phyloP scores from a whole-genome alignment of 1,139 yeast species.

The Meyerozyma smithsonii region DNA sequence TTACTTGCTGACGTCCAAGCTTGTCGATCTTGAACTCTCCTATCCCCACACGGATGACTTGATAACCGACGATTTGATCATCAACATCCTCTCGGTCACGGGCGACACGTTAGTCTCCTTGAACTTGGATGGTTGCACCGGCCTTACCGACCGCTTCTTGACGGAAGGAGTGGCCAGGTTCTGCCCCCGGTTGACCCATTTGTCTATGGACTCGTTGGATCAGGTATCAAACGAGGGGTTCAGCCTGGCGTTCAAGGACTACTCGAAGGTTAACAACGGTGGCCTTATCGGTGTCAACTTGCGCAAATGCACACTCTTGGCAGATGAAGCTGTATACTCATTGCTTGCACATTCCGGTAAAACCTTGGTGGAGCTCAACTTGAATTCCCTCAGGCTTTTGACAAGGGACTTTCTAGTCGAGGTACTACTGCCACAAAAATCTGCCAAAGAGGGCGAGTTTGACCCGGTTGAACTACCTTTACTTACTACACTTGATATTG shows the following conservation, averaged over 20 bases:
- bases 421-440: conserved; percentile 10
- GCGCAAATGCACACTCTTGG: conserved; percentile 61
- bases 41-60: conserved; percentile 63
- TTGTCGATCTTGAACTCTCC: conserved; percentile 63
- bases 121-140: conserved; percentile 67
- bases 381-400: conserved; percentile 67
- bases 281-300: conserved; percentile 62
- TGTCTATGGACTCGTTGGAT: conserved; percentile 53
- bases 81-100: conserved; percentile 56
- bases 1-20: conserved; percentile 38
- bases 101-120: conserved; percentile 60
- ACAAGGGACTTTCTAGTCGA: conserved; percentile 42
- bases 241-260: conserved; percentile 48
- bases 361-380: conserved; percentile 61
- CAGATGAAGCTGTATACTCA: conserved; percentile 57
- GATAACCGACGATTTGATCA: conserved; percentile 64
- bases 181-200: conserved; percentile 47
- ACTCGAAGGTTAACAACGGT: conserved; percentile 40
- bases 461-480: conserved; percentile 37
- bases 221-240: conserved; percentile 66
- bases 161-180: conserved; percentile 56
- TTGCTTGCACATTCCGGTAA: conserved; percentile 59
- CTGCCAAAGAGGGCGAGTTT: conserved; percentile 6
- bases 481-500: conserved; percentile 61
- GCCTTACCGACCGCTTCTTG: conserved; percentile 61